These are phyloP conservation scores for Dryas drummondii DNA, from an alignment of 306 rosid genomes.

Conservation along the genomic window DNA sequence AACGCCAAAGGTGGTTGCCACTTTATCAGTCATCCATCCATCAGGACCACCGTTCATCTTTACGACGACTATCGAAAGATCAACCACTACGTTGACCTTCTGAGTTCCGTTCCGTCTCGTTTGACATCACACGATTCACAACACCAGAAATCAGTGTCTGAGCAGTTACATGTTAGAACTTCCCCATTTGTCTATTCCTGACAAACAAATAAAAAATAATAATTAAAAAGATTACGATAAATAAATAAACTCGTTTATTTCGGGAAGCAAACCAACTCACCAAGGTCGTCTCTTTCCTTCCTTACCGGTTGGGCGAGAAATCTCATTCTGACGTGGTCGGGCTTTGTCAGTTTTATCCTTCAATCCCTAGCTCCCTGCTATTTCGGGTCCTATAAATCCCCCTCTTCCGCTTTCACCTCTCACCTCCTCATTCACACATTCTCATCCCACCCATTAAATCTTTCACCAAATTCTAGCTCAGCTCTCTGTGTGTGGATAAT, in stretches of 20 bases:
- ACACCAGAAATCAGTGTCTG: background rate
- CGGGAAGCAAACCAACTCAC: conserved; percentile 11
- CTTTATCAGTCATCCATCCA: too few relatives aligned
- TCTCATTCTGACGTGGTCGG: conserved; percentile 39
- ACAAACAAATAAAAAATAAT: background rate
- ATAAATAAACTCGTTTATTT: background rate
- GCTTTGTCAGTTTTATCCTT: conserved; percentile 34
- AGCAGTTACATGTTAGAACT: background rate
- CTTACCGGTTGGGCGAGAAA: conserved; percentile 14
- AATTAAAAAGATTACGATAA: background rate
- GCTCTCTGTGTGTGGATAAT: conserved; percentile 10
- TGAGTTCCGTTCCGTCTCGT: too few relatives aligned
- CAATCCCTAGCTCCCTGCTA: conserved; percentile 3
- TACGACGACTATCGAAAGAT: too few relatives aligned
- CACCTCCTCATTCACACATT: conserved; percentile 3
- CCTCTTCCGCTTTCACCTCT: background rate
- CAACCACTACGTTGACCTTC: too few relatives aligned
- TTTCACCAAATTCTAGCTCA: background rate
- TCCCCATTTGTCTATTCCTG: background rate
- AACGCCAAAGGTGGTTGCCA: too few relatives aligned
- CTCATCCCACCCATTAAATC: background rate
- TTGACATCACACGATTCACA: too few relatives aligned
- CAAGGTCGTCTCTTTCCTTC: background rate
- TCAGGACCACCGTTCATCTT: too few relatives aligned
- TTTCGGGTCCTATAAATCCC: conserved; percentile 40